Conservation (phyloP, 495 filamentous ascomycete genomes). For the Neurospora intermedia region DNA sequence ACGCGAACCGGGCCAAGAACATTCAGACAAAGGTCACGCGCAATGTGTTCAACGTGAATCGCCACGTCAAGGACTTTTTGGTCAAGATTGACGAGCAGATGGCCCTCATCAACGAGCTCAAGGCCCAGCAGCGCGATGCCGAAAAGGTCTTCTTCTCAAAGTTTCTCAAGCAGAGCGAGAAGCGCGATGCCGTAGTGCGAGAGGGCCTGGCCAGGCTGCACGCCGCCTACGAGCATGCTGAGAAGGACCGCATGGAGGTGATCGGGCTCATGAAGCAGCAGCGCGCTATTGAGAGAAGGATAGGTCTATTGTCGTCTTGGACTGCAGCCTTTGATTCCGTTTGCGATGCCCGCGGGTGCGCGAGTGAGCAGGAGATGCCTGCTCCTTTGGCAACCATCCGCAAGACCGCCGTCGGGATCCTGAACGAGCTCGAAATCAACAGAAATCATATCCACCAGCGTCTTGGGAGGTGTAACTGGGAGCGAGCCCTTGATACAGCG, state of each 20-base stretch:
- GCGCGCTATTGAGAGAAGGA: conserved; percentile 73
- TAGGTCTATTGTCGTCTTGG: conserved; percentile 77
- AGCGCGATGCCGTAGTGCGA: conserved; percentile 64
- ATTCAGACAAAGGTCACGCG: conserved; percentile 98
- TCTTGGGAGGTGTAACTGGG: conserved; percentile 71
- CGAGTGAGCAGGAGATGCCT: conserved; percentile 54
- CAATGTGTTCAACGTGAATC: conserved; percentile 98
- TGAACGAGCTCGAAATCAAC: conserved; percentile 79
- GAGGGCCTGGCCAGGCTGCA: conserved; percentile 77
- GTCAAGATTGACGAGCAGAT: conserved; percentile 97
- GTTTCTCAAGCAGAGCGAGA: conserved; percentile 77
- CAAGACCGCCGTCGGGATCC: conserved; percentile 76
- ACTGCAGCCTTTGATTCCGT: conserved; percentile 83
- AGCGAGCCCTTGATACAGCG: conserved; percentile 72
- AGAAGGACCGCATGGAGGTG: conserved; percentile 69
- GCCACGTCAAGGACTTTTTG: conserved; percentile 95
- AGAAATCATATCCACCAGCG: conserved; percentile 81
- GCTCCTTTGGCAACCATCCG: conserved; percentile 62
- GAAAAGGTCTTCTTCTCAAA: conserved; percentile 80
- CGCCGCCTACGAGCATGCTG: conserved; percentile 72
- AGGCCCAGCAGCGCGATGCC: conserved; percentile 82
- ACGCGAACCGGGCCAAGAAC: conserved; percentile 97
- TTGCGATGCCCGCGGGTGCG: conserved; percentile 48
- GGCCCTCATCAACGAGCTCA: conserved; percentile 84
- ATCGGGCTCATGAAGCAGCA: conserved; percentile 70